Conservation (phyloP, 148 eudicot species). For the Beta vulgaris region DNA sequence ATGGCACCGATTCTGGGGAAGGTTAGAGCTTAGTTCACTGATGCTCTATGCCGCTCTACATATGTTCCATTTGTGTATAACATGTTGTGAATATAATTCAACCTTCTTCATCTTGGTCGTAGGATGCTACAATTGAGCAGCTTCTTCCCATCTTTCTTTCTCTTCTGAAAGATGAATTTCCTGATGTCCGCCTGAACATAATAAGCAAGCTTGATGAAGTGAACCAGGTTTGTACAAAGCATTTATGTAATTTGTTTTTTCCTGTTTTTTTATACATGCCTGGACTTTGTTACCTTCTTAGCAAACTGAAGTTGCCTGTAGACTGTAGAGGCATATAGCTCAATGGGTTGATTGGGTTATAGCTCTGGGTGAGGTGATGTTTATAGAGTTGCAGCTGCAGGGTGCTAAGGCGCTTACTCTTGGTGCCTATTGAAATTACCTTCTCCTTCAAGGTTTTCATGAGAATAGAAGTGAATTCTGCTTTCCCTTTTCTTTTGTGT, state of each 20-base stretch:
- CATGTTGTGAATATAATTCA: neutral
- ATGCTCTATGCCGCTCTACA: neutral
- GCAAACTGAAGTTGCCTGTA: too few species aligned
- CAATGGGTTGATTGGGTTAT: neutral
- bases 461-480: too few species aligned
- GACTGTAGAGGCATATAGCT: too few species aligned
- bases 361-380: neutral
- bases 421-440: neutral
- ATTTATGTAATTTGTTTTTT: neutral
- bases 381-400: neutral
- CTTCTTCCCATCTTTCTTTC: conserved; percentile 98
- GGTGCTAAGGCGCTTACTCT: too few species aligned
- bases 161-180: conserved; percentile 96
- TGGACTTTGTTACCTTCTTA: too few species aligned
- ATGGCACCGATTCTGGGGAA: conserved; percentile 55
- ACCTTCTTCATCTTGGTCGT: conserved; percentile 17
- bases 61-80: neutral
- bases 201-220: conserved; percentile 99
- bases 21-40: conserved; percentile 25
- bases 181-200: conserved; percentile 95
- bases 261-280: neutral
- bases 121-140: conserved; percentile 99
- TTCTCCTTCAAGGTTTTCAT: neutral
- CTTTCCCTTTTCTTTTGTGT: too few species aligned
- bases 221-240: conserved; percentile 64